A percentile compares a stretch with the other conserved stretches of the same genome.
These are phyloP conservation scores for Berkeleyomyces rouxiae DNA, from an alignment of 2,329 filamentous ascomycete species.

Conservation along the genomic window DNA sequence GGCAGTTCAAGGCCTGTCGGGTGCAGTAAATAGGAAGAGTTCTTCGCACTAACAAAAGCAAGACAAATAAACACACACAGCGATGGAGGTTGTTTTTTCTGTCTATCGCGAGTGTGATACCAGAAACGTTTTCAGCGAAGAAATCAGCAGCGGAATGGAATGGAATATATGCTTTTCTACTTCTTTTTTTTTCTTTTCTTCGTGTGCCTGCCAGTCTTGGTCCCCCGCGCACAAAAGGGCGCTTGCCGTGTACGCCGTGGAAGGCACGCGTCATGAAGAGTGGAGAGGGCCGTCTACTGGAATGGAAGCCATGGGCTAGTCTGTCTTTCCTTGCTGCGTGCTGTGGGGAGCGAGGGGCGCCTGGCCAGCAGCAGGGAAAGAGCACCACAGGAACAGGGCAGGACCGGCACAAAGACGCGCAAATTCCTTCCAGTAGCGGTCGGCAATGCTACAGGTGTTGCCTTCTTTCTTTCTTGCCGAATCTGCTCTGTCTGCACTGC, in stretches of 20 bases:
- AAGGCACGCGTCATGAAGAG: conserved; percentile 1
- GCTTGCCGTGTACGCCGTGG: neutral
- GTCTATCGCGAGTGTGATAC: no score
- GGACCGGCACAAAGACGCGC: no score
- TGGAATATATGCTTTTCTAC: neutral
- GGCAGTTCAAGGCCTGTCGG: neutral
- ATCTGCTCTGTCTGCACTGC: no score
- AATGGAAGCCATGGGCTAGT: neutral
- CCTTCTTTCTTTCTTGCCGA: no score
- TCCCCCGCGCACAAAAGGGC: neutral
- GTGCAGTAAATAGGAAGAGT: neutral
- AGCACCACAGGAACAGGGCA: no score
- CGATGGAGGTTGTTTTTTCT: neutral
- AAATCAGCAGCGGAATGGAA: no score
- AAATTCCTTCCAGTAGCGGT: no score
- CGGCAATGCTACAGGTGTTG: no score
- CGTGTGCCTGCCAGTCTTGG: neutral
- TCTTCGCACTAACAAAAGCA: no score
- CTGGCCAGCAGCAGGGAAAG: no score
- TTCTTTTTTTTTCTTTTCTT: neutral
- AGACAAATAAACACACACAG: neutral
- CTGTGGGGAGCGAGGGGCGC: neutral
- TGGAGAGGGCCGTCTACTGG: neutral
- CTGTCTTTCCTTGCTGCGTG: neutral
- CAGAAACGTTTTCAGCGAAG: no score